Conservation (phyloP, 805 yeast genomes). For the Teunomyces stri region DNA sequence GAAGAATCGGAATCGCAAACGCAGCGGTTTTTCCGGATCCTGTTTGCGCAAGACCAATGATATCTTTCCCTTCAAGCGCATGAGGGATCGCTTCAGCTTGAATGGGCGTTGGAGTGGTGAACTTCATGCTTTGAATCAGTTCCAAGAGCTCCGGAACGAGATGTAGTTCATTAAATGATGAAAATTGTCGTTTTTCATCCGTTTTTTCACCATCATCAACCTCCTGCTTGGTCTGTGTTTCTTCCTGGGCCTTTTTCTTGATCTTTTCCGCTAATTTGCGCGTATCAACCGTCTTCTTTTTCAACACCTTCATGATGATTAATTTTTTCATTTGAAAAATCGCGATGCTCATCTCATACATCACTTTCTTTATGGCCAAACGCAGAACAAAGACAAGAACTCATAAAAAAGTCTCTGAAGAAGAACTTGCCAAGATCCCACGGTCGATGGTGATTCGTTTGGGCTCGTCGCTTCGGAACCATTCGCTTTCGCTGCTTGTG, state of each 20-base stretch:
- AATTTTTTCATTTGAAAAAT: neutral
- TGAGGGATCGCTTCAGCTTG: slow-evolving; percentile 90
- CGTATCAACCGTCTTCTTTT: slow-evolving; percentile 25
- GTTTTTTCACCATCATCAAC: neutral
- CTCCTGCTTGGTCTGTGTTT: slow-evolving; percentile 7
- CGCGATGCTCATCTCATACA: neutral
- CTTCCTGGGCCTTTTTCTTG: slow-evolving; percentile 14
- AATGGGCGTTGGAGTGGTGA: slow-evolving; percentile 85
- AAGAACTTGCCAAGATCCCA: slow-evolving; percentile 72
- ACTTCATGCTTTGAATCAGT: slow-evolving; percentile 74
- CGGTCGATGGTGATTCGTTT: slow-evolving; percentile 91
- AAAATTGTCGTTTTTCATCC: slow-evolving; percentile 5
- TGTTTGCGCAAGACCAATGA: slow-evolving; percentile 94
- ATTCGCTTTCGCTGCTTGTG: slow-evolving; percentile 79
- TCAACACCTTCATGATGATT: slow-evolving; percentile 6
- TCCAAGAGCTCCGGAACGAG: slow-evolving; percentile 77
- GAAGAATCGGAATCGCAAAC: slow-evolving; percentile 92
- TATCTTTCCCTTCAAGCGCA: slow-evolving; percentile 86
- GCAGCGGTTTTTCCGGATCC: slow-evolving; percentile 99
- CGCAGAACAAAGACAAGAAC: slow-evolving; percentile 77
- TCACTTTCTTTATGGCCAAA: slow-evolving; percentile 31
- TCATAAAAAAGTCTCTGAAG: slow-evolving; percentile 64
- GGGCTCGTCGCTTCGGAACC: slow-evolving; percentile 74
- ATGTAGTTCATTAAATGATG: slow-evolving; percentile 46
- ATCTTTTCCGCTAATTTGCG: slow-evolving; percentile 58